phyloP scores from a whole-genome alignment of 345 rosid species.

The Arabidopsis suecica region DNA sequence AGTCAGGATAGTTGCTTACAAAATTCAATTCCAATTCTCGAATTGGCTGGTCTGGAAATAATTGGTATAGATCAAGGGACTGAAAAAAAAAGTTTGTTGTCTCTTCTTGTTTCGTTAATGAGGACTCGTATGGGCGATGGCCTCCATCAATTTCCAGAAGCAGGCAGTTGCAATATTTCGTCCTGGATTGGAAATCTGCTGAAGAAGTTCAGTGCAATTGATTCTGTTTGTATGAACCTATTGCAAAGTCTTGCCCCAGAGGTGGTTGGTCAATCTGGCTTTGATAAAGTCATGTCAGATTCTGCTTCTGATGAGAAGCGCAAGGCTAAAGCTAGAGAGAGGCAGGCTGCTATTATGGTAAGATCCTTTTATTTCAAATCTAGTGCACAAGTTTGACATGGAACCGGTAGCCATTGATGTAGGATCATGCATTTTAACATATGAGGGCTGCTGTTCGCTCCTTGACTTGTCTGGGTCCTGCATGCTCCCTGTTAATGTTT shows the following conservation, averaged over 20 bases:
- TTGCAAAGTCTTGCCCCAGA: conserved; percentile 84
- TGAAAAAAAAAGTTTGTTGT: conserved; percentile 73
- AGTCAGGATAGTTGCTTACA: conserved; percentile 44
- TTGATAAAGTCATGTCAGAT: conserved; percentile 41
- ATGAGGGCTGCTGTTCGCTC: conserved; percentile 13
- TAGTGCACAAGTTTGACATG: background rate
- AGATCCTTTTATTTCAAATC: conserved; percentile 42
- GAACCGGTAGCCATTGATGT: conserved; percentile 18
- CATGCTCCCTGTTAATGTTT: background rate
- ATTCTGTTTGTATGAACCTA: conserved; percentile 64
- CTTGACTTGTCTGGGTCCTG: conserved; percentile 9
- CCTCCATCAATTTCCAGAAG: conserved; percentile 55
- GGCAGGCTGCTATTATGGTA: conserved; percentile 90
- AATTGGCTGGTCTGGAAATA: conserved; percentile 71
- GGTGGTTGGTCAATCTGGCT: conserved; percentile 57
- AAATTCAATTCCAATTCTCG: conserved; percentile 54
- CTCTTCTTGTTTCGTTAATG: conserved; percentile 88
- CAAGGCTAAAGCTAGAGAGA: conserved; percentile 87
- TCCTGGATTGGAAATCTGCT: conserved; percentile 76
- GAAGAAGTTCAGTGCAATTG: conserved; percentile 77
- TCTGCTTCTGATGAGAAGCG: conserved; percentile 69
- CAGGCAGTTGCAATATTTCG: conserved; percentile 69
- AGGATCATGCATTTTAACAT: conserved; percentile 17
- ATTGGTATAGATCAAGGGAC: conserved; percentile 52
- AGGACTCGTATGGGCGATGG: conserved; percentile 63